Evolutionary conservation across 169 alveolate species (phyloP).

Genomic region (Plasmodium knowlesi): DNA sequence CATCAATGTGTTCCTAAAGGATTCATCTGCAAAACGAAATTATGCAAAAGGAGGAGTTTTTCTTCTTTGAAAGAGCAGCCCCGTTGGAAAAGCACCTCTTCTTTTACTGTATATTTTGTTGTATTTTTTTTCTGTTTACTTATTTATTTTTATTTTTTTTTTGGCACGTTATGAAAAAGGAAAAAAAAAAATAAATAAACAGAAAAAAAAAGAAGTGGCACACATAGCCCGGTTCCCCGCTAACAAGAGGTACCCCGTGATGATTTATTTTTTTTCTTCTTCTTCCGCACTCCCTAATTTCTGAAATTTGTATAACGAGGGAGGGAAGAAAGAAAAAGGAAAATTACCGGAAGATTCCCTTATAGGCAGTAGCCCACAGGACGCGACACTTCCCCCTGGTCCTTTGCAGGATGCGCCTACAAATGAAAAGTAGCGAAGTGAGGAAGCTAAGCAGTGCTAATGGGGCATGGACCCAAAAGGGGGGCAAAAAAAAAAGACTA

Average conservation of each 20-base stretch:
- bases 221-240: background rate
- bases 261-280: background rate
- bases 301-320: background rate
- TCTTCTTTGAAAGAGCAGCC: background rate
- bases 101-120: background rate
- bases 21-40: background rate
- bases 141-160: background rate
- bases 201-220: too few species aligned
- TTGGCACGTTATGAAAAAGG: background rate
- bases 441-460: background rate
- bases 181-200: too few species aligned
- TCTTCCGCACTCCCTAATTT: background rate
- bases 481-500: background rate
- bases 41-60: background rate
- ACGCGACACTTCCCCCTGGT: background rate
- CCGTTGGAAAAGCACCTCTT: background rate
- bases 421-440: background rate
- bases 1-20: background rate
- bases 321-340: background rate
- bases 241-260: background rate
- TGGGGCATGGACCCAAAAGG: background rate
- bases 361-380: background rate
- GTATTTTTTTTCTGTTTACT: background rate
- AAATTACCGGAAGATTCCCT: background rate
- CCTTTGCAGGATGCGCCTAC: background rate